Base-by-base conservation (phyloP, 1,139 yeast species). In the Pichia sp. region DNA sequence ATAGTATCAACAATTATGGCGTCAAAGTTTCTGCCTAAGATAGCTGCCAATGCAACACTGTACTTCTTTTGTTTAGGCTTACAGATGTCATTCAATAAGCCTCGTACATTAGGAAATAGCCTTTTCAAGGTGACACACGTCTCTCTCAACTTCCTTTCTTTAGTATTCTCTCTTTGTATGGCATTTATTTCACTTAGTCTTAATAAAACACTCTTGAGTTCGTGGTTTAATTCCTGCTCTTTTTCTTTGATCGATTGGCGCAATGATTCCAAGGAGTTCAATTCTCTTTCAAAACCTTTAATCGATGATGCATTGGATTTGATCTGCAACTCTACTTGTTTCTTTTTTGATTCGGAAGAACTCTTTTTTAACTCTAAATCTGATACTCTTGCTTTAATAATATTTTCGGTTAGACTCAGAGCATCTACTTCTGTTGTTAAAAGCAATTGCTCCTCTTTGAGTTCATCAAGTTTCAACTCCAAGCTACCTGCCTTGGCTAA, bases 1-100 rank as follows among this genome's bases (percentile, higher is more conserved):
- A 86, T 72, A 29, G 81, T 81, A 62, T 90, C 96, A 4, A 93
- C 99, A 36, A 93, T 79, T 10, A 93, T 80, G 0, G 97, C 80
- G 67, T 93, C 96, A 61, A 84, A 80, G 64, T 89, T 80, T 59
- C 81, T 79, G 4, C 98, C 99, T 47, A 93, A 72, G 6, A 88
- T 80, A 0, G 95, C 86, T 51, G 88, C 83, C 45, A 93, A 78
- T 0, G 99, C 96, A 7, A 76, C 65, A 53, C 87, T 90, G 67
- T 83, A 92, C 64, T 81, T 85, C 56, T 81, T 83, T 63, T 87
- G 88, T 29, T 83, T 78, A 8, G 98, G 97, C 54, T 83, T 81
- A 49, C 95, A 87, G 42, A 93, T 73, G 63, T 90, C 97, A 60
- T 83, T 79, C 2, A 92, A 82, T 30, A 89, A 70, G 1, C 97